A percentile compares a stretch with the other conserved stretches of the same genome.
Evolutionary conservation across 2,329 filamentous ascomycete species (phyloP).

Genomic region (Catunica adiposa): DNA sequence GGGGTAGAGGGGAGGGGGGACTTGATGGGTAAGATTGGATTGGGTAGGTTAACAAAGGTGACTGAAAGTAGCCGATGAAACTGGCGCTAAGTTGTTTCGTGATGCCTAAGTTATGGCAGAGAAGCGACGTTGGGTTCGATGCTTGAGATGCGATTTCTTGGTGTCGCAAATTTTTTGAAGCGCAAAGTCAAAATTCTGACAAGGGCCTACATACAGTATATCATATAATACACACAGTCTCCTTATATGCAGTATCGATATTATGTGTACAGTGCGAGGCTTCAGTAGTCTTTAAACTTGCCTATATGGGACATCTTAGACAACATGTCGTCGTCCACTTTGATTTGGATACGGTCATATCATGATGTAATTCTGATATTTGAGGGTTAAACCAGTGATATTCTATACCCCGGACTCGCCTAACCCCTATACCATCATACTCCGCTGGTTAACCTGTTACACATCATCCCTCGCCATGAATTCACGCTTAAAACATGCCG

Average conservation of each 20-base stretch:
- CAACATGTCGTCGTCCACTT: background rate
- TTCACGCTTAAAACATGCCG: background rate
- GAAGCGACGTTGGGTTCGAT: background rate
- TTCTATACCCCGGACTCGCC: background rate
- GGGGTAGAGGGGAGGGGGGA: background rate
- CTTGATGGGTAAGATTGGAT: background rate
- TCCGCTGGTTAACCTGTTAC: background rate
- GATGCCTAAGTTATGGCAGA: background rate
- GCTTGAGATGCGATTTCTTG: background rate
- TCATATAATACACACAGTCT: background rate
- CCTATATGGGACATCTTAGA: background rate
- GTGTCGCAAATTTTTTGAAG: conserved; percentile 13
- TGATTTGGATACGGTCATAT: background rate
- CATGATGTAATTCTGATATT: background rate
- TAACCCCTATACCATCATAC: background rate
- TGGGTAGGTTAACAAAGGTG: background rate
- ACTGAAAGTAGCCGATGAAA: background rate
- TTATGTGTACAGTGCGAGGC: background rate
- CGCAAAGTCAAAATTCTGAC: conserved; percentile 1
- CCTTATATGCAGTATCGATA: background rate
- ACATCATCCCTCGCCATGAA: background rate
- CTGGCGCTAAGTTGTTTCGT: background rate
- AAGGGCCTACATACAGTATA: background rate
- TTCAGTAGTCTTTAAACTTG: background rate
- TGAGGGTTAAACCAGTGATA: background rate